Evolutionary conservation across 2,329 filamentous ascomycete genomes (phyloP), one percentile per base, ranked within the genome.

Genomic region (Claviceps cyperi): DNA sequence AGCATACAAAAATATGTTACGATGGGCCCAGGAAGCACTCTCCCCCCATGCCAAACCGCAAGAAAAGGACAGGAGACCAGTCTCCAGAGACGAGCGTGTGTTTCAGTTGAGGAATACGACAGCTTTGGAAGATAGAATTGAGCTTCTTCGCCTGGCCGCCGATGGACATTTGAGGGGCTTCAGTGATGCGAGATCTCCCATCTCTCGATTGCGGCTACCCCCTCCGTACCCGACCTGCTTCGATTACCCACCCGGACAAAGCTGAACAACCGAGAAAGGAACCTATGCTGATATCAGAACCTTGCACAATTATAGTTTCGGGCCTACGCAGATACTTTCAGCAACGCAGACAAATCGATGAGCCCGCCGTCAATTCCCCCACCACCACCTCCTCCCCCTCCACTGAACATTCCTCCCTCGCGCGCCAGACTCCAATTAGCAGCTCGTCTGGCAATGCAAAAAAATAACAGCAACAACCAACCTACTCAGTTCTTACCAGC

Each of bases 351-450:
- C 62, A 49, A 59, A 40, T 73, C 74, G 22, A 65, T 78, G 57
- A 72, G 74, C 51, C 78, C 76, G 45, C 79, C 76, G 2, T 78
- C 77, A 13, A 74, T 80, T 46, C 76, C 66, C 2, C 76, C 78
- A 6, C 78, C 78, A 2, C 76, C 75, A 2, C 76, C 79, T 1
- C 83, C 84, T n/a, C 85, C 81, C 21, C 83, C 86, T 35, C 87
- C 89, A 13, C 73, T 95, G 60, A 92, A 91, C 63, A 81, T 91
- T 37, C 83, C 86, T 1, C 90, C 91, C 2, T 94, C 88, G 7
- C 81, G 91, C 48, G 91, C 91, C 7, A 81, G 91, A 47, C 76
- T 88, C 50, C 88, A 94, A 65, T 77, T 97, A n/a, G 90, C 89
- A n/a, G 86, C 86, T 13, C 81, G 90, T 13, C 75, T 97, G 60